phyloP scores from a whole-genome alignment of 2,329 filamentous ascomycete genomes.

The Acephala macrosclerotiorum region DNA sequence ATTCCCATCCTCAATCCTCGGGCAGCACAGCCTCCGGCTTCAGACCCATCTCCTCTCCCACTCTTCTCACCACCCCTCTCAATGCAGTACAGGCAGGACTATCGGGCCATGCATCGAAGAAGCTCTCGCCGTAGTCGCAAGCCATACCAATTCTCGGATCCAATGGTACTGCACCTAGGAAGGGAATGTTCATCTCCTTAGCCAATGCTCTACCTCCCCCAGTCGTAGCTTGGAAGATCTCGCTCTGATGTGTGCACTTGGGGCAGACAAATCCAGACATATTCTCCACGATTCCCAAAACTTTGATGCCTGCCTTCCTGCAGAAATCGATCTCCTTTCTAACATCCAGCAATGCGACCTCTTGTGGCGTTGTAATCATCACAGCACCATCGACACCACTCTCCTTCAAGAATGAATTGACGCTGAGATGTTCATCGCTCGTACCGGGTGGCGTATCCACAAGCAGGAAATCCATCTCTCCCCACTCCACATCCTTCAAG shows the following conservation, averaged over 20 bases:
- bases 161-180: constrained; percentile 87
- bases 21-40: constrained; percentile 36
- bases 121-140: constrained; percentile 97
- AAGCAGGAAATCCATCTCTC: constrained; percentile 88
- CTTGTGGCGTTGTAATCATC: constrained; percentile 92
- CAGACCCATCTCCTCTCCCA: constrained; percentile 69
- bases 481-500: constrained; percentile 97
- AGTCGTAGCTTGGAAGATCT: constrained; percentile 92
- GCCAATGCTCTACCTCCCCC: constrained; percentile 85
- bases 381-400: constrained; percentile 93
- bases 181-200: constrained; percentile 86
- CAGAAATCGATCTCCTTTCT: constrained; percentile 99
- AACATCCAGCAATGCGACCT: constrained; percentile 90
- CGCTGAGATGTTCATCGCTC: constrained; percentile 91
- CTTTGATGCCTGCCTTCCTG: constrained; percentile 86
- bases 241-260: constrained; percentile 80
- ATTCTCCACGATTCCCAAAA: constrained; percentile 94
- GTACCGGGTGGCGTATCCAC: constrained; percentile 97
- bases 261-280: constrained; percentile 98
- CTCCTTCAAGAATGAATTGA: constrained; percentile 90
- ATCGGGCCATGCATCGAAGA: constrained; percentile 91
- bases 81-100: constrained; percentile 89
- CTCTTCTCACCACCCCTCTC: constrained; percentile 76
- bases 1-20: constrained; percentile 29
- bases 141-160: constrained; percentile 96